A percentile compares a stretch with the other conserved stretches of the same genome.
Evolutionary conservation across 306 rosid species (phyloP).

Genomic region (Castanea mollissima): DNA sequence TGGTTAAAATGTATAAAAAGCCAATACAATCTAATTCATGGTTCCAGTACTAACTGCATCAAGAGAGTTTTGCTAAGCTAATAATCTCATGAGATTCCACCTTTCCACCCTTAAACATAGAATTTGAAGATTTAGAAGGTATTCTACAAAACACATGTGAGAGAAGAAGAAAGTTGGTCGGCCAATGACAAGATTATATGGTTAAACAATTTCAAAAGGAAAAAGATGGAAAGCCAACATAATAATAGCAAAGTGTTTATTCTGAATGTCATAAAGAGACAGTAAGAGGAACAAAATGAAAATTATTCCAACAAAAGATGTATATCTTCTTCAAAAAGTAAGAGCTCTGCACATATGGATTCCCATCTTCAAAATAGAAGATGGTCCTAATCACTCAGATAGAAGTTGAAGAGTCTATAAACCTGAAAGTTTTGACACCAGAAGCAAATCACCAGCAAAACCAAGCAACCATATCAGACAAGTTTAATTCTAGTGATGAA

Average conservation of each 20-base stretch:
- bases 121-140: background rate
- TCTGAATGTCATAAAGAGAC: background rate
- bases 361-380: background rate
- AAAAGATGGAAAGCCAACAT: background rate
- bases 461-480: conserved; percentile 11
- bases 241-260: background rate
- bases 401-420: conserved; percentile 4
- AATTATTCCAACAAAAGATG: background rate
- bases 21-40: background rate
- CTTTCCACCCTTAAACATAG: background rate
- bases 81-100: background rate
- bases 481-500: background rate
- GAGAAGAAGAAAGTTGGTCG: background rate
- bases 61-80: background rate
- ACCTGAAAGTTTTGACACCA: background rate
- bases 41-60: background rate
- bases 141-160: background rate
- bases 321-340: background rate
- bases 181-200: background rate
- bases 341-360: background rate
- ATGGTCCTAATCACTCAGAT: background rate
- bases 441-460: background rate
- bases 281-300: background rate
- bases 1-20: background rate
- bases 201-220: background rate